These are phyloP conservation scores for Anacardium occidentale DNA, from an alignment of 345 rosid genomes.

Conservation along the genomic window DNA sequence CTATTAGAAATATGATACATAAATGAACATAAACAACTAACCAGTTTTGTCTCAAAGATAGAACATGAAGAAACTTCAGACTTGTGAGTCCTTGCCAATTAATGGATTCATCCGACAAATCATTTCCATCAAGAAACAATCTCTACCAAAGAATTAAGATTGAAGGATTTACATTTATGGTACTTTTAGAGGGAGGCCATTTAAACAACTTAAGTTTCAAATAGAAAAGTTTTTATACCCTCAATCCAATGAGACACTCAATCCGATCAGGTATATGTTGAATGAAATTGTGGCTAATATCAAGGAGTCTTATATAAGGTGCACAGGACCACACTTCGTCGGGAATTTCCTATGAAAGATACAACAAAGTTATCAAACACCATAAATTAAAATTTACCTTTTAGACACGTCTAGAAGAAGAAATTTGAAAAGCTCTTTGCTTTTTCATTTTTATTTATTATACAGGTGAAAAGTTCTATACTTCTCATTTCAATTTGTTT, in stretches of 20 bases:
- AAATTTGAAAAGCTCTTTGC: neutral
- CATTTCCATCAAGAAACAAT: slow-evolving; percentile 60
- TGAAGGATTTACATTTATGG: neutral
- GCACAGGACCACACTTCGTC: slow-evolving; percentile 77
- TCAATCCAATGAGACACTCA: slow-evolving; percentile 49
- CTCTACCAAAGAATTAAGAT: slow-evolving; percentile 47
- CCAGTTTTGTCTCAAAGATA: slow-evolving; percentile 70
- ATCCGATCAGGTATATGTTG: slow-evolving; percentile 50
- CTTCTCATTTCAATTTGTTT: no score
- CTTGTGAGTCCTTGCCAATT: slow-evolving; percentile 65
- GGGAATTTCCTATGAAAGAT: slow-evolving; percentile 58
- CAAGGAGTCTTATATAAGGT: slow-evolving; percentile 56
- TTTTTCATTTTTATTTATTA: neutral
- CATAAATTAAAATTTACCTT: no score
- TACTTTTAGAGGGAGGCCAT: neutral
- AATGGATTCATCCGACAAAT: slow-evolving; percentile 56
- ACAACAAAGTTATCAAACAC: slow-evolving; percentile 21
- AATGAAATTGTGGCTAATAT: slow-evolving; percentile 61
- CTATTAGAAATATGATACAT: neutral
- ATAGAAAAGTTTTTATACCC: slow-evolving; percentile 35
- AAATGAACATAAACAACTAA: slow-evolving; percentile 32
- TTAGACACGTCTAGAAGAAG: neutral
- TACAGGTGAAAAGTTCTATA: neutral
- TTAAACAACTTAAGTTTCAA: slow-evolving; percentile 5
- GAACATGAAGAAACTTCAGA: slow-evolving; percentile 51